Evolutionary conservation across 345 rosid genomes (phyloP), one percentile per base, ranked within the genome.

Genomic region (Acer campestre): DNA sequence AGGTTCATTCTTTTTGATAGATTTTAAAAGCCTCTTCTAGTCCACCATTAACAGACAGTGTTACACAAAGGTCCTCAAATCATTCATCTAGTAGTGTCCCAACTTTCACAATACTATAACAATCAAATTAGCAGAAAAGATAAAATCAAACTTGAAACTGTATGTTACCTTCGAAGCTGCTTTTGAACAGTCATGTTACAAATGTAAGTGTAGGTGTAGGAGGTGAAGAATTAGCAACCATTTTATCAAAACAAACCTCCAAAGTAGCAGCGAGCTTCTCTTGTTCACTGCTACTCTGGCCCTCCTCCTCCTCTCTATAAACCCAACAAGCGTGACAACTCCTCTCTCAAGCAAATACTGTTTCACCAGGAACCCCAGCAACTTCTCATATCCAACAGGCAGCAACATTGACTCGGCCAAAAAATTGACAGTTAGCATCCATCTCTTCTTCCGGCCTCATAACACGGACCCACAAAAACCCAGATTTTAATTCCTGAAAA

Each of bases 131-230:
- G 1, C 7, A 31, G 20, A 8, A 40, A 18, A n/a, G 7, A 64
- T 10, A 20, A 64, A 74, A 51, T 1, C 16, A 23, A 66, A 38
- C 69, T 66, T 16, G 49, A 38, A 13, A 38, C 44, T 31, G 48
- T 17, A 38, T 46, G 38, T 68, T 68, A 94, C 98, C 98, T 90
- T 72, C 97, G 86, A 77, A 90, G 92, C 22, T 82, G 73, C 81
- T 90, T 86, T 82, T 80, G 90, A 20, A 93, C 98, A 69, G 97
- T 86, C 98, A 95, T 93, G 77, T 93, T 95, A 72, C 97, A 93
- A 31, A 95, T 86, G 73, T 93, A 91, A 48, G 99, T 96, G 79
- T 80, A 0, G 98, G 98, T 49, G 97, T 83, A 0, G 98, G 93
- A 75, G 94, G 91, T 20, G 96, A 90, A 84, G 93, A 84, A 85